These are phyloP conservation scores for Pseudogymnoascus sp. DNA, from an alignment of 2,329 filamentous ascomycete species.

Conservation along the genomic window DNA sequence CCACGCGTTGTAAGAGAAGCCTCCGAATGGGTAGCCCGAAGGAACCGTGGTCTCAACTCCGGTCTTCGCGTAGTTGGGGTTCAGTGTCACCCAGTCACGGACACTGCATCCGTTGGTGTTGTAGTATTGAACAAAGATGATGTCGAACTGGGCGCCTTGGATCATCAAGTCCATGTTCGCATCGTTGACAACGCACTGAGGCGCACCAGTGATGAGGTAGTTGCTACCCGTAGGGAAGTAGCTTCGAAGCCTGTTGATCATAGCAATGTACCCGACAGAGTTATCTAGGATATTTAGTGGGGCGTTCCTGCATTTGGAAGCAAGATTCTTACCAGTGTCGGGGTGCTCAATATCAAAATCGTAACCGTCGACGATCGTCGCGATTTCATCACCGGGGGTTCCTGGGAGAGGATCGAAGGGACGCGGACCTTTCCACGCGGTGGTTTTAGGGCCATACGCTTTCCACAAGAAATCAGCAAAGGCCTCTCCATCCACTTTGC, in stretches of 20 bases:
- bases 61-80: neutral
- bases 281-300: constrained; percentile 17
- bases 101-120: constrained; percentile 25
- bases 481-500: constrained; percentile 28
- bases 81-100: constrained; percentile 18
- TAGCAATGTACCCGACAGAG: constrained; percentile 22
- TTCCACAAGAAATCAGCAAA: constrained; percentile 33
- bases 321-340: constrained; percentile 11
- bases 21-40: neutral
- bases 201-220: constrained; percentile 27
- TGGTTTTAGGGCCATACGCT: constrained; percentile 33
- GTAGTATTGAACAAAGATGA: constrained; percentile 28
- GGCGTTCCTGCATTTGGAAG: neutral
- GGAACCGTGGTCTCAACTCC: neutral
- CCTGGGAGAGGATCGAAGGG: constrained; percentile 19
- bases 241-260: constrained; percentile 23
- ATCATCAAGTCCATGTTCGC: constrained; percentile 26
- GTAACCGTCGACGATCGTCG: constrained; percentile 25
- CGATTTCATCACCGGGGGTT: constrained; percentile 16
- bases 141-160: constrained; percentile 21
- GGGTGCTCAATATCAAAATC: constrained; percentile 27
- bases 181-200: constrained; percentile 25
- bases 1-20: constrained; percentile 24
- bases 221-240: constrained; percentile 16
- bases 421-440: constrained; percentile 21